Percentiles rank a stretch among this genome's conserved stretches.
phyloP scores from a whole-genome alignment of 441 rosid genomes.

The Brassica hybrid region DNA sequence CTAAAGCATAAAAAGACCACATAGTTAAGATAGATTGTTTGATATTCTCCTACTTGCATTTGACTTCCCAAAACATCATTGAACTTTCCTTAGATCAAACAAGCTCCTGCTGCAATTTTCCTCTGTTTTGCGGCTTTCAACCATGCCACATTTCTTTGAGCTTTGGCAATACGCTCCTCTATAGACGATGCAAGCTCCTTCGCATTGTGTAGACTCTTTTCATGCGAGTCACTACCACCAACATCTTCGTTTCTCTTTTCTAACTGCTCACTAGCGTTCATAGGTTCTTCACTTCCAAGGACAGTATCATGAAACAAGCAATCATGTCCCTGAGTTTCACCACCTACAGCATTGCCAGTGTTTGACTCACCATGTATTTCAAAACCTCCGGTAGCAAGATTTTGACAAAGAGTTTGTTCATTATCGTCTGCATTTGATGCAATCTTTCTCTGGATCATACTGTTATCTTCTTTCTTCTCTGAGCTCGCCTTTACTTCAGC shows the following conservation, averaged over 20 bases:
- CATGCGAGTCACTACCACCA: not conserved
- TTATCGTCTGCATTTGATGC: not conserved
- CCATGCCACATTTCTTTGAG: not conserved
- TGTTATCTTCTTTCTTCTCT: not conserved
- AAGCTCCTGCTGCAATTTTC: not conserved
- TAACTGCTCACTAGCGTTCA: not conserved
- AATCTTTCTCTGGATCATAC: not conserved
- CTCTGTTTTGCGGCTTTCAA: not conserved
- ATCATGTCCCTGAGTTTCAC: not conserved
- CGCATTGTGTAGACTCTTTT: not conserved
- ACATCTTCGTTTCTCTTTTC: too few species aligned
- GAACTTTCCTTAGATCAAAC: not conserved
- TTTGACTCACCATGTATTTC: not conserved
- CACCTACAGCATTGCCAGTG: not conserved
- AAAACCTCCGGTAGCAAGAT: not conserved
- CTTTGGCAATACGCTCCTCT: not conserved
- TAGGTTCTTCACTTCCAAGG: not conserved
- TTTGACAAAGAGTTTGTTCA: not conserved
- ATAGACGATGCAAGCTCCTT: not conserved
- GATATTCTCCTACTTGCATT: conserved; percentile 5
- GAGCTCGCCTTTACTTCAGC: not conserved
- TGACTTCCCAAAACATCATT: too few species aligned
- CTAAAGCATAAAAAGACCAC: not conserved
- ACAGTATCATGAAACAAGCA: not conserved
- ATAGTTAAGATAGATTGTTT: not conserved